phyloP scores from a whole-genome alignment of 1,284 basidiomycete species.

The Bjerkandera adusta region DNA sequence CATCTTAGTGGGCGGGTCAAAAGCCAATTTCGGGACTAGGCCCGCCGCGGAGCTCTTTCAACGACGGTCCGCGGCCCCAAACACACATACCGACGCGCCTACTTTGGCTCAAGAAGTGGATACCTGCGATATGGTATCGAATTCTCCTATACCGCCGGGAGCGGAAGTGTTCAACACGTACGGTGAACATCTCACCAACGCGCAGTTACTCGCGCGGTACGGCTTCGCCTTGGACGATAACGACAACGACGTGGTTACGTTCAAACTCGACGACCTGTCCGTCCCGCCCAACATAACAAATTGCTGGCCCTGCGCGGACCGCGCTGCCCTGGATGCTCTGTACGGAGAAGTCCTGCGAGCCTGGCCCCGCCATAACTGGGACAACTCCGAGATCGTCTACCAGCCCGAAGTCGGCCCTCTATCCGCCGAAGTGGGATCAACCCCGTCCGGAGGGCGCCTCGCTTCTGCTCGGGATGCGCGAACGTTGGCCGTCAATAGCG shows the following conservation, averaged over 20 bases:
- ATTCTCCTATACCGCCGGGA: conserved; percentile 45
- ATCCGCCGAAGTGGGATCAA: background rate
- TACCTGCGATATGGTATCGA: conserved; percentile 67
- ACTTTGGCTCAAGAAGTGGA: conserved; percentile 30
- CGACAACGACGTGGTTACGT: conserved; percentile 55
- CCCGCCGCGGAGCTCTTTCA: background rate
- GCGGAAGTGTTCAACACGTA: conserved; percentile 87
- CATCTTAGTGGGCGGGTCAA: no score
- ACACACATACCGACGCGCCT: conserved; percentile 17
- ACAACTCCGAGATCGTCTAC: conserved; percentile 16
- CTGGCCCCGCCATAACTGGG: conserved; percentile 15
- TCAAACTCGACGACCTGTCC: conserved; percentile 39
- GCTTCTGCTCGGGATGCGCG: background rate
- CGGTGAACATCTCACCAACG: conserved; percentile 69
- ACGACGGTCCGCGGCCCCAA: conserved; percentile 12
- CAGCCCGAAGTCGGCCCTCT: conserved; percentile 3
- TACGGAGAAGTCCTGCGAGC: background rate
- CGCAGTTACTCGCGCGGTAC: conserved; percentile 69
- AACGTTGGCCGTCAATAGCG: conserved; percentile 27
- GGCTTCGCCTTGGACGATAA: conserved; percentile 71
- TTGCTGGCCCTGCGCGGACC: background rate
- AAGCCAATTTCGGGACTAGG: no score
- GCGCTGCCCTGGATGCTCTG: background rate
- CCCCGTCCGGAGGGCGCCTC: background rate
- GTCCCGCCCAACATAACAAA: conserved; percentile 27